phyloP scores from a whole-genome alignment of 345 rosid species.

The Corymbia maculata region DNA sequence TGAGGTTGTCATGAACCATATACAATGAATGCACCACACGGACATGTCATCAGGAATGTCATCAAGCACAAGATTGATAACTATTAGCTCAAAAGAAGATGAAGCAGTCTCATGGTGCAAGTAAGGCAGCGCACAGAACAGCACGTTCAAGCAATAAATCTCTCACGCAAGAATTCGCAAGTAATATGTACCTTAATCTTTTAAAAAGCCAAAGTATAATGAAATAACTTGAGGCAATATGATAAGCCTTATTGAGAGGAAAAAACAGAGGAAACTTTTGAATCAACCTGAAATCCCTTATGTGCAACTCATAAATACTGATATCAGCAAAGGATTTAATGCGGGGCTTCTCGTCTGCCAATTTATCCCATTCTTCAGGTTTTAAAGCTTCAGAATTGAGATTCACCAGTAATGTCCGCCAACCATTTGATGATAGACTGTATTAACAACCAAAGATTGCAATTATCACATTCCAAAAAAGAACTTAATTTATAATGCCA shows the following conservation, averaged over 20 bases:
- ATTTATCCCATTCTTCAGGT: conserved; percentile 76
- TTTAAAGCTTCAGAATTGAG: conserved; percentile 47
- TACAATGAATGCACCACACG: not conserved
- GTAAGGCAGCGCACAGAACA: not conserved
- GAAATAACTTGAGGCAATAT: not conserved
- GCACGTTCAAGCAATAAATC: not conserved
- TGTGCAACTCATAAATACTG: conserved; percentile 89
- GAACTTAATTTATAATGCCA: not conserved
- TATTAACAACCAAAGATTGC: conserved; percentile 12
- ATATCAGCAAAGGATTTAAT: conserved; percentile 57
- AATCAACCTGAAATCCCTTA: conserved; percentile 84
- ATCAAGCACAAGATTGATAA: not conserved
- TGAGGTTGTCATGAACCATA: not conserved
- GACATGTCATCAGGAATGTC: not conserved
- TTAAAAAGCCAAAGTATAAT: not conserved
- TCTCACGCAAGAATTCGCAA: not conserved
- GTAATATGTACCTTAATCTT: not conserved
- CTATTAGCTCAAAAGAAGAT: not conserved
- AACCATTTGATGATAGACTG: conserved; percentile 88
- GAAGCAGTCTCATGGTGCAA: not conserved
- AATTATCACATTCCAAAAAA: not conserved
- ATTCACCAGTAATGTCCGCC: conserved; percentile 66
- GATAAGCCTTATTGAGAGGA: not conserved
- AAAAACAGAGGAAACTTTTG: not conserved
- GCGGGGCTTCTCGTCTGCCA: conserved; percentile 60